phyloP scores from a whole-genome alignment of 2,329 filamentous ascomycete genomes.

The Exserohilum rostratum region DNA sequence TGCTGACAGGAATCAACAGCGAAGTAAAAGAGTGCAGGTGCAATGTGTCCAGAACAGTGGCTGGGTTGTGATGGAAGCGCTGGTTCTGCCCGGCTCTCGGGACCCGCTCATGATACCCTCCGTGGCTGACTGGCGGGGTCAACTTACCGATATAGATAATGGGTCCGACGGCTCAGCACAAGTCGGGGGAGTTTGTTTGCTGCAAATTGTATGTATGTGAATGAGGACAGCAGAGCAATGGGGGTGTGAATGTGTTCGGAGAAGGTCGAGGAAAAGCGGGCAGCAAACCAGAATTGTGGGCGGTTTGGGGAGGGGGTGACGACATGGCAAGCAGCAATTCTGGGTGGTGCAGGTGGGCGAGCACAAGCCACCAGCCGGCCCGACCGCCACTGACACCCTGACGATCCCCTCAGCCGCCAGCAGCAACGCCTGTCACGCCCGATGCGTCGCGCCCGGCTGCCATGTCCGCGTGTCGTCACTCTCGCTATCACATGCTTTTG shows the following conservation, averaged over 20 bases:
- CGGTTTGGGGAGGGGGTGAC: constrained; percentile 42
- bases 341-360: constrained; percentile 11
- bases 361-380: constrained; percentile 17
- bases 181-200: neutral
- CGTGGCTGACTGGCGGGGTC: constrained; percentile 28
- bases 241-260: constrained; percentile 3
- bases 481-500: neutral
- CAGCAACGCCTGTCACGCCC: constrained; percentile 6
- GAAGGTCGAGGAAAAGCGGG: constrained; percentile 21
- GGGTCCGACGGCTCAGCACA: constrained; percentile 12
- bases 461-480: constrained; percentile 11
- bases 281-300: constrained; percentile 41
- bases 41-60: constrained; percentile 46
- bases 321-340: constrained; percentile 38
- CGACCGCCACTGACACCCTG: constrained; percentile 29
- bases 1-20: constrained; percentile 7
- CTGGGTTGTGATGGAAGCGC: constrained; percentile 26
- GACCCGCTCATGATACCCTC: constrained; percentile 39
- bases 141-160: constrained; percentile 37
- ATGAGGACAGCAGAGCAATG: constrained; percentile 8
- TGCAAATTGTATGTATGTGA: constrained; percentile 1
- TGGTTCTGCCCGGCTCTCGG: constrained; percentile 26
- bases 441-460: neutral
- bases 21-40: constrained; percentile 27
- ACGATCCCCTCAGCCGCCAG: constrained; percentile 35